phyloP scores from a whole-genome alignment of 352 stramenopile species.

The Phytophthora quininea region DNA sequence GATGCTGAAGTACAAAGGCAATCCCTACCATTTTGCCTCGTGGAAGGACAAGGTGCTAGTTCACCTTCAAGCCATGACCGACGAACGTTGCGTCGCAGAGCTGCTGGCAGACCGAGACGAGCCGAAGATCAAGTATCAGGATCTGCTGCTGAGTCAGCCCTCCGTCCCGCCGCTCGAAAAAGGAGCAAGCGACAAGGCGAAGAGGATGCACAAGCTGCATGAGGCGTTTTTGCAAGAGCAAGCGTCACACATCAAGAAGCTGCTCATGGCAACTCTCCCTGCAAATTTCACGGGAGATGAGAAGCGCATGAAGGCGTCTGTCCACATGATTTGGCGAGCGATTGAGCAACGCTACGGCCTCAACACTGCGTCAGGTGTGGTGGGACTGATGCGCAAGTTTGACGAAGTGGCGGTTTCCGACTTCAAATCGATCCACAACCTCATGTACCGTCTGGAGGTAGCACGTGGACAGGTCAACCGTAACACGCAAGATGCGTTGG shows the following conservation, averaged over 20 bases:
- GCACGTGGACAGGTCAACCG: background rate
- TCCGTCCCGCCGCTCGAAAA: background rate
- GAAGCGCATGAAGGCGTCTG: background rate
- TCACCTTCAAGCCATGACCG: background rate
- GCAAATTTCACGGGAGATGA: background rate
- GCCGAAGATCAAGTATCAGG: background rate
- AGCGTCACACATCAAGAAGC: slow-evolving; percentile 11
- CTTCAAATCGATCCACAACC: background rate
- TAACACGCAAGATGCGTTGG: background rate
- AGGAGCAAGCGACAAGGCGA: background rate
- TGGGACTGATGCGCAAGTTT: background rate
- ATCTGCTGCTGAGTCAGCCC: background rate
- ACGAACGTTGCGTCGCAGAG: background rate
- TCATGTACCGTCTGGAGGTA: background rate
- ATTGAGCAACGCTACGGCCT: slow-evolving; percentile 5
- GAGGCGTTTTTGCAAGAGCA: background rate
- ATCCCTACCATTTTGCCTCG: background rate
- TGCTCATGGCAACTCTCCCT: slow-evolving; percentile 5
- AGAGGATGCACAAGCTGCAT: background rate
- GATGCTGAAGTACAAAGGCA: background rate
- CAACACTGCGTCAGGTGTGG: slow-evolving; percentile 3
- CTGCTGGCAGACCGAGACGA: background rate
- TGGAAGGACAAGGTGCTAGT: background rate
- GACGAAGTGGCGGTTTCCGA: background rate
- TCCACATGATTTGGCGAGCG: slow-evolving; percentile 7